Evolutionary conservation across 108 stramenopile species (phyloP), one percentile per base, ranked within the genome.

Genomic region (Conticribra guillardii): DNA sequence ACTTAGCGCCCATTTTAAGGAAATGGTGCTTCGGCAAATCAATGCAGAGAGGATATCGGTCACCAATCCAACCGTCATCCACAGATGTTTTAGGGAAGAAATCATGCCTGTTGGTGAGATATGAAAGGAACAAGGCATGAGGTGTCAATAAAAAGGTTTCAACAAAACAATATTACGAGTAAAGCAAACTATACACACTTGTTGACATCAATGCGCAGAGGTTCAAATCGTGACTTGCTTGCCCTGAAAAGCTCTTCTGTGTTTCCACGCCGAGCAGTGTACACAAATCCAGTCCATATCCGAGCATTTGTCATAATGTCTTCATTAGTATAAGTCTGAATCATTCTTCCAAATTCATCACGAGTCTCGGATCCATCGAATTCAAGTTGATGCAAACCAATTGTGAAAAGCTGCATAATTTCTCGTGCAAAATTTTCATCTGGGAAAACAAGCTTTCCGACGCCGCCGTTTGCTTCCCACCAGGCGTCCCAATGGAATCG

Each of bases 1-100:
- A 82, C 44, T 67, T 73, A 3, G 74, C 79, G 4, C 79, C 79
- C 26, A 69, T 56, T 55, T 73, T 73, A 32, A 93, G 54, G 60
- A 93, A 90, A 32, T 84, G 74, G 4, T 66, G 48, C 14, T 26
- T 32, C 8, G 87, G 86, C 21, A 89, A 45, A 57, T 87, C 83
- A 31, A 51, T 50, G 23, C 85, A 85, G 9, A 83, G 75, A 1
- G 82, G 85, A 34, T 80, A 70, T 28, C 73, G 63, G 17, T 84
- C 84, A 15, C n/a, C n/a, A n/a, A n/a, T n/a, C n/a, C n/a, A n/a
- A n/a, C n/a, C n/a, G n/a, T n/a, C n/a, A n/a, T n/a, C n/a, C n/a
- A n/a, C n/a, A n/a, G n/a, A n/a, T n/a, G n/a, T n/a, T n/a, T n/a
- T n/a, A n/a, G n/a, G n/a, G n/a, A n/a, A n/a, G n/a, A n/a, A n/a